These are phyloP conservation scores for Thinopyrum elongatum DNA, from an alignment of 176 grass and related monocot species.

Conservation along the genomic window DNA sequence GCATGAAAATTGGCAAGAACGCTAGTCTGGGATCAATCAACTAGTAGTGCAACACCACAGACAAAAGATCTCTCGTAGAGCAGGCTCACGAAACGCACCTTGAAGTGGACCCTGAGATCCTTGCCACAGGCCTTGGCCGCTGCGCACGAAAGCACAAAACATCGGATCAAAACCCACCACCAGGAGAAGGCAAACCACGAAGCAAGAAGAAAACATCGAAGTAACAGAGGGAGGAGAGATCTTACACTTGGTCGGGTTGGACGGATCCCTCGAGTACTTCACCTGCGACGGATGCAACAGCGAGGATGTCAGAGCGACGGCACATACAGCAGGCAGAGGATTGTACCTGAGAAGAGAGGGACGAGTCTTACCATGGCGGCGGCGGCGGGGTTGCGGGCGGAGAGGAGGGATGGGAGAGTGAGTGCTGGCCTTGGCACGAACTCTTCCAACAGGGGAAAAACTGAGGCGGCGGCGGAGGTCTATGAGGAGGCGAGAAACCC, in stretches of 20 bases:
- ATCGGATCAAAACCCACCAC: neutral
- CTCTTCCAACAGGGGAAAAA: neutral
- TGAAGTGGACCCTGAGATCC: constrained; percentile 90
- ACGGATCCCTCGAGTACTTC: constrained; percentile 73
- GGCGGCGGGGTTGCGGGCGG: neutral
- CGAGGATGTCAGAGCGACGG: neutral
- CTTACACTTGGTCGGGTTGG: constrained; percentile 76
- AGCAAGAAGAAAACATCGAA: neutral
- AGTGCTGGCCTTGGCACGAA: neutral
- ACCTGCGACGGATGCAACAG: constrained; percentile 37
- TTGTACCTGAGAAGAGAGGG: neutral
- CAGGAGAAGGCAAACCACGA: neutral
- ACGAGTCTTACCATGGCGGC: constrained; percentile 37
- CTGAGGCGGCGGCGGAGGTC: neutral
- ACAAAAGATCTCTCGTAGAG: neutral
- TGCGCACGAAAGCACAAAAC: constrained; percentile 31
- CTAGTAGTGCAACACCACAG: neutral
- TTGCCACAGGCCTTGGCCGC: constrained; percentile 84
- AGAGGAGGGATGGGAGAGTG: neutral
- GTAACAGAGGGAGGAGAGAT: neutral
- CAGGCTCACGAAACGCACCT: constrained; percentile 36
- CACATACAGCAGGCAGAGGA: neutral
- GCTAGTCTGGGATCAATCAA: neutral
- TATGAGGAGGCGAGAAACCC: constrained; percentile 31
- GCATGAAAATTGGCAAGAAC: neutral